Conservation (phyloP, 2,329 filamentous ascomycete genomes). For the Pseudocercospora macadamiae region DNA sequence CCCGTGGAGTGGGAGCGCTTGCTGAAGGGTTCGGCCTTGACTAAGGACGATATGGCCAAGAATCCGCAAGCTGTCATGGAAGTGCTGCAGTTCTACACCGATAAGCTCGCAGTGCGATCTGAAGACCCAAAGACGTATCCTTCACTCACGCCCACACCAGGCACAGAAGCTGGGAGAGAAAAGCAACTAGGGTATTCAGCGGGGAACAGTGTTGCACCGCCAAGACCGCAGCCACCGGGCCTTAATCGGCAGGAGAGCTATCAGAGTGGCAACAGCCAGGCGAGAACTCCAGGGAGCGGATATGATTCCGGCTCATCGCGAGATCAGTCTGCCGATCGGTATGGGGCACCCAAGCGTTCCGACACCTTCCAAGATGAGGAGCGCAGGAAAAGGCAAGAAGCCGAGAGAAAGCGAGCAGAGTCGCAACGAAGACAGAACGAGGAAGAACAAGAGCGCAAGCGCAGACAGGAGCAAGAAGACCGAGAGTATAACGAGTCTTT, state of each 20-base stretch:
- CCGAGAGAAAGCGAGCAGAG: conserved; percentile 43
- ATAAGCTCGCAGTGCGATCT: conserved; percentile 72
- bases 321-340: conserved; percentile 33
- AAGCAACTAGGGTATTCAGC: conserved; percentile 54
- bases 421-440: conserved; percentile 46
- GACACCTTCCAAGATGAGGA: conserved; percentile 46
- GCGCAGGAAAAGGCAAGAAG: conserved; percentile 42
- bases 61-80: conserved; percentile 78
- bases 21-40: conserved; percentile 93
- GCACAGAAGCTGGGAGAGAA: conserved; percentile 50
- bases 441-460: conserved; percentile 50
- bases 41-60: conserved; percentile 97
- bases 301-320: conserved; percentile 25
- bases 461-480: conserved; percentile 70
- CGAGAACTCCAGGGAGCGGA: conserved; percentile 24
- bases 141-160: conserved; percentile 69
- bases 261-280: conserved; percentile 35
- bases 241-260: conserved; percentile 52
- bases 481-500: conserved; percentile 82
- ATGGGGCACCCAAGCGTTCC: conserved; percentile 31
- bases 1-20: conserved; percentile 97
- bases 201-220: conserved; percentile 53
- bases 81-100: conserved; percentile 82
- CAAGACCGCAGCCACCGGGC: conserved; percentile 50
- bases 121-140: conserved; percentile 72